Base-by-base conservation (phyloP, 1,284 basidiomycete species). In the Xerocomus cyaneibrunnescens region DNA sequence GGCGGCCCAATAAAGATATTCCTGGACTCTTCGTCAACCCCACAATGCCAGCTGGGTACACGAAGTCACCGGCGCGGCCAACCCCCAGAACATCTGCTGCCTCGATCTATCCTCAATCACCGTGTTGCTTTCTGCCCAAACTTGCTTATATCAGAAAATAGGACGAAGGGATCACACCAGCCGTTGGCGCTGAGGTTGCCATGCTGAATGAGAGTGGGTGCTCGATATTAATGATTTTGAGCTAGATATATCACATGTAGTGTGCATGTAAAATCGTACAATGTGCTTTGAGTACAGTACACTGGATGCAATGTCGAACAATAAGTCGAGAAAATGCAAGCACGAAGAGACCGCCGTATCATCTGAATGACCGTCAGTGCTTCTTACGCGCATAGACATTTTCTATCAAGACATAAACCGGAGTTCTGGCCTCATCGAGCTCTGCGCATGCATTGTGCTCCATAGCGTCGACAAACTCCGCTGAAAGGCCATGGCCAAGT, bases 311-410 rank as follows among this genome's bases (percentile, higher is more conserved):
- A 60, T 55, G 58, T 42, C 32, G 27, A 56, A 48, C 21, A 49
- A 59, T 47, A 45, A 42, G 47, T 25, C 12, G 34, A 16, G 28
- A 46, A 40, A 53, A 39, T 34, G 36, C 21, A 46, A 31, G 27
- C 38, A 28, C 7, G 22, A 39, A n/a, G 36, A 25, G 23, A 48
- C n/a, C n/a, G 19, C 38, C 34, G 23, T 13, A 23, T 45, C 50
- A 42, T 38, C 39, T n/a, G 22, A 53, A 51, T 12, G n/a, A 42
- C 5, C 16, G 19, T 66, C 49, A 62, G 4, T 60, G 69, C 62
- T 67, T 77, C 68, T 77, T 82, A 52, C 78, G 76, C 43, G 81
- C 85, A 59, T 82, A 81, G 7, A 86, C 77, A 56, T 75, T 77
- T 63, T 83, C 77, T 50, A 85, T 62, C 47, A 76, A 74, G 51